phyloP scores from a whole-genome alignment of 331 rosid genomes.

The Quercus phellos region DNA sequence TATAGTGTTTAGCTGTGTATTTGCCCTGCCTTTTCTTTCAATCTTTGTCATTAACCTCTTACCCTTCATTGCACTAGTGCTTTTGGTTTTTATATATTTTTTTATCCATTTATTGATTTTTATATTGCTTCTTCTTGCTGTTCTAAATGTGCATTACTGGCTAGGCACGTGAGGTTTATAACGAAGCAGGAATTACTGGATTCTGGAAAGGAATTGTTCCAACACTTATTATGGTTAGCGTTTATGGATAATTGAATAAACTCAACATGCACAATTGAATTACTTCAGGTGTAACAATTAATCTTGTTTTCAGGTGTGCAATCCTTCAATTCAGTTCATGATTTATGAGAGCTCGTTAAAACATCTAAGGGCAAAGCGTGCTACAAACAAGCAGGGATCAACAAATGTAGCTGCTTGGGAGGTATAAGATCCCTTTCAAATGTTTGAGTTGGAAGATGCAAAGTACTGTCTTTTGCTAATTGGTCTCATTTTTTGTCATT shows the following conservation, averaged over 20 bases:
- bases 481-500: neutral
- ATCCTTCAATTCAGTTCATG: slow-evolving; percentile 85
- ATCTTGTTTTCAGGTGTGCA: slow-evolving; percentile 57
- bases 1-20: too few species aligned
- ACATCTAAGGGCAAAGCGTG: slow-evolving; percentile 48
- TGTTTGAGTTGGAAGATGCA: slow-evolving; percentile 2
- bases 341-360: slow-evolving; percentile 67
- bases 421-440: slow-evolving; percentile 33
- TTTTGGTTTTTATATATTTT: neutral
- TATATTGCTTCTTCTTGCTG: neutral
- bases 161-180: slow-evolving; percentile 55
- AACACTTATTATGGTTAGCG: slow-evolving; percentile 73
- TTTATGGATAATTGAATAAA: slow-evolving; percentile 1
- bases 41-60: too few species aligned
- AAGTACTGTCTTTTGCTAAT: neutral
- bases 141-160: neutral
- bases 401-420: slow-evolving; percentile 53
- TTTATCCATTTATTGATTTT: neutral
- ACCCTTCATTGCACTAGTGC: neutral
- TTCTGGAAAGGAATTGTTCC: slow-evolving; percentile 90
- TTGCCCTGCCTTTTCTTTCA: too few species aligned
- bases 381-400: slow-evolving; percentile 45
- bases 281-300: slow-evolving; percentile 2
- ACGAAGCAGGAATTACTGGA: slow-evolving; percentile 64
- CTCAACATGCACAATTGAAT: slow-evolving; percentile 1